These are phyloP conservation scores for Tanacetum coccineum DNA, from an alignment of 129 eudicot genomes.

Conservation along the genomic window DNA sequence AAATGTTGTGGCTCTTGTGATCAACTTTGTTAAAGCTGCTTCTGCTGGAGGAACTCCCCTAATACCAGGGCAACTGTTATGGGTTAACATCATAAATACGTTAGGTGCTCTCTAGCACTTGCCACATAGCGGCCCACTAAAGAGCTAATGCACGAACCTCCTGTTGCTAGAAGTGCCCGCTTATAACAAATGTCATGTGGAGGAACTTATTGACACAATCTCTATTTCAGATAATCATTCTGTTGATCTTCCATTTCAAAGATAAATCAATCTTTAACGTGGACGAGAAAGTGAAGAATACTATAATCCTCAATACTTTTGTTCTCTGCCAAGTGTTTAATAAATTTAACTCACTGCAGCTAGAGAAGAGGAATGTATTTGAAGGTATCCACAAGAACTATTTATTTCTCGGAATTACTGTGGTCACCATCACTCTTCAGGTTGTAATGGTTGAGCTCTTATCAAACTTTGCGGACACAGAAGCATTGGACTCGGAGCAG, in stretches of 20 bases:
- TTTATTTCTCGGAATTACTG: conserved; percentile 41
- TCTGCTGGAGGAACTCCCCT: conserved; percentile 47
- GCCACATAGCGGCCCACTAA: conserved; percentile 41
- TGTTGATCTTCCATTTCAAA: conserved; percentile 30
- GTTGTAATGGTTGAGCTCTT: conserved; percentile 52
- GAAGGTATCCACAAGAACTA: conserved; percentile 37
- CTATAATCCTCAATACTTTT: conserved; percentile 40
- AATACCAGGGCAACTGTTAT: conserved; percentile 46
- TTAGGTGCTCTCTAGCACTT: conserved; percentile 45
- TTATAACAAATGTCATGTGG: conserved; percentile 60
- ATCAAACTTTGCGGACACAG: conserved; percentile 37
- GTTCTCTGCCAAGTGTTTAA: conserved; percentile 55
- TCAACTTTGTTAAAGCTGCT: conserved; percentile 49
- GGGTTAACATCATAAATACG: conserved; percentile 55
- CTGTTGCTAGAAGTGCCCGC: conserved; percentile 35
- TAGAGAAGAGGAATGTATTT: conserved; percentile 45
- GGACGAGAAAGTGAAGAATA: conserved; percentile 30
- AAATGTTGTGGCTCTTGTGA: conserved; percentile 52
- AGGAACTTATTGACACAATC: conserved; percentile 39
- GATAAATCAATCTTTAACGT: conserved; percentile 30
- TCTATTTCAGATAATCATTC: not conserved
- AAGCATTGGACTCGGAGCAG: conserved; percentile 41
- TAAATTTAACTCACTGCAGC: conserved; percentile 45
- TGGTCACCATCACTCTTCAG: conserved; percentile 35
- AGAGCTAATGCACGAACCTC: conserved; percentile 34